Conservation (phyloP, 192 early-diverging fungal species). For the Geranomyces michiganensis region DNA sequence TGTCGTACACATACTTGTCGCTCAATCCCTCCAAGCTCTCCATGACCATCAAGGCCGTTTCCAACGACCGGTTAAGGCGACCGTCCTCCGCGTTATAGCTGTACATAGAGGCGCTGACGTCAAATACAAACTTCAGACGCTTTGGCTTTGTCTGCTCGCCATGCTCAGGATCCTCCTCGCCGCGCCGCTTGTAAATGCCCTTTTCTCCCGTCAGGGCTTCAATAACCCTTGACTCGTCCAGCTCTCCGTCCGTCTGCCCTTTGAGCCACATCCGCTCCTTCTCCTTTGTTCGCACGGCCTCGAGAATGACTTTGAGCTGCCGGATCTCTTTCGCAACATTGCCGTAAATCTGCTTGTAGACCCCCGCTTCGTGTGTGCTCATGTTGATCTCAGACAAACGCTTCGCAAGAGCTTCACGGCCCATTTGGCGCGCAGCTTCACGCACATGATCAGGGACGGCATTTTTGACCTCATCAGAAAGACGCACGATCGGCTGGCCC, state of each 20-base stretch:
- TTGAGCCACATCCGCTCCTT: conserved; percentile 83
- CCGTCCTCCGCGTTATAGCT: conserved; percentile 51
- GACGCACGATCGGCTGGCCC: conserved; percentile 49
- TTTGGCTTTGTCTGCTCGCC: conserved; percentile 76
- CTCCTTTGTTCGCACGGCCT: conserved; percentile 75
- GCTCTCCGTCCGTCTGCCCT: conserved; percentile 76
- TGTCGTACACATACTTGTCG: conserved; percentile 77
- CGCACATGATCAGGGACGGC: conserved; percentile 49
- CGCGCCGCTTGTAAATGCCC: conserved; percentile 78
- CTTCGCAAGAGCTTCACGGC: conserved; percentile 70
- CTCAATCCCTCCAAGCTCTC: conserved; percentile 75
- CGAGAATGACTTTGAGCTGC: conserved; percentile 75
- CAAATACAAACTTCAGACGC: conserved; percentile 77
- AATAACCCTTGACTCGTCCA: conserved; percentile 78
- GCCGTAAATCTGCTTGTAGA: conserved; percentile 39
- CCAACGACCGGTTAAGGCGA: conserved; percentile 44
- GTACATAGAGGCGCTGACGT: conserved; percentile 65
- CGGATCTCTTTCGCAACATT: conserved; percentile 71
- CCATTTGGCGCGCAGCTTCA: conserved; percentile 62
- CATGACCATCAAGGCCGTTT: conserved; percentile 63
- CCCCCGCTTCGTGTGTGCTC: conserved; percentile 64
- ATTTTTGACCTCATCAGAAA: conserved; percentile 63
- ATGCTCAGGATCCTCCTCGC: conserved; percentile 73
- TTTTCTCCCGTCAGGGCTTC: conserved; percentile 73
- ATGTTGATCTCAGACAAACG: conserved; percentile 71